These are phyloP conservation scores for Liquidambar formosana DNA, from an alignment of 164 flowering plant genomes.

Conservation along the genomic window DNA sequence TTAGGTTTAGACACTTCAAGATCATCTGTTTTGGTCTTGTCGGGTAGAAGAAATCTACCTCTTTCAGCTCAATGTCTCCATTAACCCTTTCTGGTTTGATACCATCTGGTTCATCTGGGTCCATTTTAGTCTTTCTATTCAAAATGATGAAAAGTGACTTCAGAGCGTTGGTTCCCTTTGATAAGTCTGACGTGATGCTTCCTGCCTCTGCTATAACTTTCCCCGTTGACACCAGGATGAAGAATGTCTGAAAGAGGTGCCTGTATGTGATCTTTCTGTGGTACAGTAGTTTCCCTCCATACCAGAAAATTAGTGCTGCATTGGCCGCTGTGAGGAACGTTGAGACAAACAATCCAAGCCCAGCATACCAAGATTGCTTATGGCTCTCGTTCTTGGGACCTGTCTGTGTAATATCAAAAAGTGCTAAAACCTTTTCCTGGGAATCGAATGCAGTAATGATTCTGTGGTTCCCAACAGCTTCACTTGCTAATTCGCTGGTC, in stretches of 20 bases:
- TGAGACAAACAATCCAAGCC: slow-evolving; percentile 26
- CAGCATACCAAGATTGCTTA: slow-evolving; percentile 31
- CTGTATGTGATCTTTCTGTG: slow-evolving; percentile 19
- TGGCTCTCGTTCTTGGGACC: slow-evolving; percentile 24
- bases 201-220: slow-evolving; percentile 32
- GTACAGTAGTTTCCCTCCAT: slow-evolving; percentile 28
- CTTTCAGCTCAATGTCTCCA: slow-evolving; percentile 13
- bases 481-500: slow-evolving; percentile 33
- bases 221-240: slow-evolving; percentile 27
- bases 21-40: slow-evolving; percentile 3
- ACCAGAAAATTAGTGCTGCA: slow-evolving; percentile 23
- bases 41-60: slow-evolving; percentile 13
- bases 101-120: slow-evolving; percentile 7
- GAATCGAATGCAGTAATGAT: slow-evolving; percentile 28
- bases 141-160: slow-evolving; percentile 22
- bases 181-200: slow-evolving; percentile 31
- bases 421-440: slow-evolving; percentile 23
- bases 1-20: slow-evolving; percentile 1
- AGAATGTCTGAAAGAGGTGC: slow-evolving; percentile 30
- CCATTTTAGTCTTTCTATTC: slow-evolving; percentile 25
- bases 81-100: not conserved
- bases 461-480: slow-evolving; percentile 33
- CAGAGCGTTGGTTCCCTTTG: slow-evolving; percentile 31
- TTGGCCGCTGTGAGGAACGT: slow-evolving; percentile 28
- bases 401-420: slow-evolving; percentile 17